phyloP scores from a whole-genome alignment of 495 filamentous ascomycete species.

The Neurospora sp. region DNA sequence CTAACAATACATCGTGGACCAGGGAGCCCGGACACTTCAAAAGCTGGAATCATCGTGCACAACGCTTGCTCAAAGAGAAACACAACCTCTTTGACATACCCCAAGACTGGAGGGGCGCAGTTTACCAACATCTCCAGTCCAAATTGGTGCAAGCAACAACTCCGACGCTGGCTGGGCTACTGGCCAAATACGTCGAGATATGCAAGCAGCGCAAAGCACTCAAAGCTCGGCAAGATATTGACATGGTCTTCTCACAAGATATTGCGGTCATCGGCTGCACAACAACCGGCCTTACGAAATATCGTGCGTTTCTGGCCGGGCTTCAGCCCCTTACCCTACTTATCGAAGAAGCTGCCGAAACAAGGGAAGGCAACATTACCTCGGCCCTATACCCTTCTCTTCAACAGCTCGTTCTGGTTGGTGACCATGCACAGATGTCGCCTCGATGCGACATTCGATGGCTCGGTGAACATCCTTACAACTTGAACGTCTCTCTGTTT shows the following conservation, averaged over 20 bases:
- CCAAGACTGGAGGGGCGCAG: constrained; percentile 20
- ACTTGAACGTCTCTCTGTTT: constrained; percentile 40
- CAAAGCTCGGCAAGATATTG: constrained; percentile 21
- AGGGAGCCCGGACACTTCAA: constrained; percentile 6
- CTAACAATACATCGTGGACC: background rate
- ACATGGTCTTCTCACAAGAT: constrained; percentile 13
- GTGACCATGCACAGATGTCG: constrained; percentile 47
- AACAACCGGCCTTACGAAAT: constrained; percentile 75
- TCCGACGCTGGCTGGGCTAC: constrained; percentile 15
- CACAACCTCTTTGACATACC: constrained; percentile 25
- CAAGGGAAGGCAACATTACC: constrained; percentile 44
- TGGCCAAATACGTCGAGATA: constrained; percentile 16
- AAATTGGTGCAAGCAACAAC: constrained; percentile 16
- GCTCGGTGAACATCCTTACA: constrained; percentile 62
- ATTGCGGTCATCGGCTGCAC: constrained; percentile 43
- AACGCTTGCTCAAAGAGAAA: constrained; percentile 1
- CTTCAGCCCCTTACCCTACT: constrained; percentile 52
- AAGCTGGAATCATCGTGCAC: constrained; percentile 6
- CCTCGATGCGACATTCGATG: constrained; percentile 43
- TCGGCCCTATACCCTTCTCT: constrained; percentile 44
- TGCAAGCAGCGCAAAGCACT: constrained; percentile 24
- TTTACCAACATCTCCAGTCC: constrained; percentile 33
- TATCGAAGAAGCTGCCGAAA: constrained; percentile 50
- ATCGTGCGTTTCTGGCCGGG: constrained; percentile 61
- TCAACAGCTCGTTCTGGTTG: constrained; percentile 46